Evolutionary conservation across 2,329 filamentous ascomycete genomes (phyloP), one percentile per base, ranked within the genome.

Genomic region (Sclerotinia borealis): DNA sequence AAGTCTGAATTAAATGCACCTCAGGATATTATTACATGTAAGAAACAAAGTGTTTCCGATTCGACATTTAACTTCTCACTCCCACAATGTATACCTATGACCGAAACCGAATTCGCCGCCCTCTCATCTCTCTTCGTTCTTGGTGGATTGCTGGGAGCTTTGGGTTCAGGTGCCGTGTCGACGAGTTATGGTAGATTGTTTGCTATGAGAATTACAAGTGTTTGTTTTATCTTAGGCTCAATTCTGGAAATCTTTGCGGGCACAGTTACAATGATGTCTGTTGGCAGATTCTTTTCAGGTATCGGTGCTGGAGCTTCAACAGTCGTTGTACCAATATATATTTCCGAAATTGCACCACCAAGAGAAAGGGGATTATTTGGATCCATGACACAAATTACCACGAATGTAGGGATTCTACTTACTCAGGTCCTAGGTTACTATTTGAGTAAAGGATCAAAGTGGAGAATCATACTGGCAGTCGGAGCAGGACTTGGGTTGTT

Each of bases 1-100:
- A 72, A 93, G 93, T 91, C 92, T 70, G 95, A 98, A 76, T 85
- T 99, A 67, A 99, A 99, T 76, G 92, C 93, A 10, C 95, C 95
- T 10, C 89, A 97, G 82, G 89, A 93, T 80, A 91, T 96, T 72
- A 89, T 99, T 71, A 96, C 91, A 63, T 98, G 95, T 79, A 86
- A 85, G 69, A 86, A 85, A 68, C 82, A 84, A 68, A 79, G 79
- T 47, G 80, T 84, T 66, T 68, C 72, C 60, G 66, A 63, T 25
- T 68, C 68, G 29, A 60, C 68, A 10, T 62, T 67, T 58, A 64
- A 72, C 36, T 70, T 75, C 50, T 75, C 75, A 65, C 79, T 89
- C 8, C 81, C 89, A 59, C 85, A 90, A 79, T 99, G 95, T 74
- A 93, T 99, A 60, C 88, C 87, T 63, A 98, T 98, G 95, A 86